A percentile compares a stretch with the other conserved stretches of the same genome.
These are phyloP conservation scores for Penicillium antarcticum DNA, from an alignment of 495 filamentous ascomycete species.

Conservation along the genomic window DNA sequence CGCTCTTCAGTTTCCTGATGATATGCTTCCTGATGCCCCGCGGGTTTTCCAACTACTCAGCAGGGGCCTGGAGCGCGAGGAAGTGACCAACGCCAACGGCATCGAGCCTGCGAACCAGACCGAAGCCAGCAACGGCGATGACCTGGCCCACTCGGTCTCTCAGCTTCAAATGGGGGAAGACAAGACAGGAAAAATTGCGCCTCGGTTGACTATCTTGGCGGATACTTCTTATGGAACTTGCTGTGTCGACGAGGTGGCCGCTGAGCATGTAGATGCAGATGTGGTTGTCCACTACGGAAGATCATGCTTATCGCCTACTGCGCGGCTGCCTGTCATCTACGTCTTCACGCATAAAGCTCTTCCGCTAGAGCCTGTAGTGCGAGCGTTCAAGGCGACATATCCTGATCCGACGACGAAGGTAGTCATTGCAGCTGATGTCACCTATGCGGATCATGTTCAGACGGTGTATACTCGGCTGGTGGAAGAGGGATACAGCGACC, in stretches of 20 bases:
- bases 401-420: constrained; percentile 59
- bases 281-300: constrained; percentile 94
- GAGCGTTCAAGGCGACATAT: constrained; percentile 67
- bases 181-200: constrained; percentile 25
- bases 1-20: constrained; percentile 92
- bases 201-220: constrained; percentile 78
- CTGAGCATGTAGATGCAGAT: constrained; percentile 88
- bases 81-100: constrained; percentile 14
- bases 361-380: constrained; percentile 50
- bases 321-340: constrained; percentile 84
- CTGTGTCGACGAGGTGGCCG: constrained; percentile 96
- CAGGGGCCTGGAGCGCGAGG: constrained; percentile 50
- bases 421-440: constrained; percentile 86
- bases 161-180: constrained; percentile 27
- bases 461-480: constrained; percentile 47
- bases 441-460: constrained; percentile 69
- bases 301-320: constrained; percentile 87
- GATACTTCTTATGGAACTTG: constrained; percentile 97
- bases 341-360: constrained; percentile 78
- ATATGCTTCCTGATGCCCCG: constrained; percentile 82
- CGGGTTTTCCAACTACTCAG: constrained; percentile 69
- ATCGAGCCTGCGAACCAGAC: constrained; percentile 8
- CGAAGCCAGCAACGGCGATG: constrained; percentile 14
- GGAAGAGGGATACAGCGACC: constrained; percentile 61
- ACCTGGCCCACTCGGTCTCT: constrained; percentile 25